Percentiles rank a stretch among this genome's conserved stretches.
phyloP scores from a whole-genome alignment of 306 rosid genomes.

The Cucurbita pepo region DNA sequence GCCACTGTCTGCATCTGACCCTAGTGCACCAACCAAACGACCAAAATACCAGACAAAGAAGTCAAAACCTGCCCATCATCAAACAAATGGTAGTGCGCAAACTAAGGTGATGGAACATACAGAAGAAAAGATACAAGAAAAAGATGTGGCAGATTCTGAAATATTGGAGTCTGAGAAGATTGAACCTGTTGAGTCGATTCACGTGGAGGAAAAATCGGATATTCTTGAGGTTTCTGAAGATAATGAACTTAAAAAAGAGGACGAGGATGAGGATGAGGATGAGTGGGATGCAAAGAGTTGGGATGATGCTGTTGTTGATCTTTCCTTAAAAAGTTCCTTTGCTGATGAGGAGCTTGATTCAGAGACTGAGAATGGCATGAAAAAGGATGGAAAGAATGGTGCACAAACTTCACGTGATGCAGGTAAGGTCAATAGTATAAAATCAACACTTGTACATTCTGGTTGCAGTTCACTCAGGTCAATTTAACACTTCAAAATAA shows the following conservation, averaged over 20 bases:
- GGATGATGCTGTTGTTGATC: conserved; percentile 63
- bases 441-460: background rate
- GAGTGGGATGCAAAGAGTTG: conserved; percentile 97
- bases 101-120: conserved; percentile 30
- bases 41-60: conserved; percentile 77
- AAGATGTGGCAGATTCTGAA: conserved; percentile 27
- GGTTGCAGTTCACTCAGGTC: background rate
- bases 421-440: conserved; percentile 24
- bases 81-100: conserved; percentile 38
- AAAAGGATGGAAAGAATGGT: conserved; percentile 30
- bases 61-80: conserved; percentile 31
- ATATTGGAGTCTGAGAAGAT: conserved; percentile 36
- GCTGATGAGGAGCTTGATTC: conserved; percentile 86
- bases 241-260: conserved; percentile 19
- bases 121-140: conserved; percentile 33
- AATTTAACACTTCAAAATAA: background rate
- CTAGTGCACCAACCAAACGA: conserved; percentile 42
- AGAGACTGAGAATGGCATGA: conserved; percentile 31
- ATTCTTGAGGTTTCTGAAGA: conserved; percentile 43
- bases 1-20: conserved; percentile 33
- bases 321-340: conserved; percentile 48
- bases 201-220: conserved; percentile 37
- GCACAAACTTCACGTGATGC: conserved; percentile 14
- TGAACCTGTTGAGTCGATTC: conserved; percentile 36
- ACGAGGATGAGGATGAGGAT: conserved; percentile 60